A percentile compares a stretch with the other conserved stretches of the same genome.
Evolutionary conservation across 257 asterid species (phyloP).

Genomic region (Mentha longifolia): DNA sequence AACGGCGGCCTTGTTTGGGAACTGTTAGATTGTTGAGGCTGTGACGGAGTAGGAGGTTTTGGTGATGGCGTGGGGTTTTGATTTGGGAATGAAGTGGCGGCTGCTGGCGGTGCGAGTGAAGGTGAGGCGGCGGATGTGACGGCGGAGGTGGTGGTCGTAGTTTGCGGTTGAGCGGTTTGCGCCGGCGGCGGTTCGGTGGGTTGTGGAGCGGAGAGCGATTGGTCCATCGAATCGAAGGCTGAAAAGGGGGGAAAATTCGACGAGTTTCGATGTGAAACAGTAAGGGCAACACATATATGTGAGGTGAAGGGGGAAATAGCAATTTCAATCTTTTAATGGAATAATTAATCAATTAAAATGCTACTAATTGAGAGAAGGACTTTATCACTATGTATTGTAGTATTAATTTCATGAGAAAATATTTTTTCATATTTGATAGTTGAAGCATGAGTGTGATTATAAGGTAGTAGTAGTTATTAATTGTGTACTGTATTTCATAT

Average conservation of each 20-base stretch:
- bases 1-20: constrained; percentile 54
- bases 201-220: constrained; percentile 46
- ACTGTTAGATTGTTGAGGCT: constrained; percentile 40
- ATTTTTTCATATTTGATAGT: no score
- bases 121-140: constrained; percentile 31
- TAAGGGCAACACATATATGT: background rate
- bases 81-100: constrained; percentile 40
- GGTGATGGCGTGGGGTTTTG: constrained; percentile 41
- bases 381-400: no score
- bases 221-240: constrained; percentile 49
- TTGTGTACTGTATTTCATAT: no score
- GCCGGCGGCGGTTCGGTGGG: constrained; percentile 51
- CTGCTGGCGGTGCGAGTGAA: constrained; percentile 39
- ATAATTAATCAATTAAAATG: background rate
- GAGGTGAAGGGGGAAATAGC: background rate
- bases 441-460: no score
- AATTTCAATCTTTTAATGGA: background rate
- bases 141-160: constrained; percentile 30
- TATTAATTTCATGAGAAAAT: background rate
- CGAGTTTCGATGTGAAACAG: background rate
- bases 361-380: background rate
- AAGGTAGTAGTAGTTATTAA: no score
- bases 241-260: constrained; percentile 4
- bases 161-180: constrained; percentile 35
- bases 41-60: constrained; percentile 37